Evolutionary conservation across 2,329 filamentous ascomycete genomes (phyloP).

Genomic region (Fusarium sacchari): DNA sequence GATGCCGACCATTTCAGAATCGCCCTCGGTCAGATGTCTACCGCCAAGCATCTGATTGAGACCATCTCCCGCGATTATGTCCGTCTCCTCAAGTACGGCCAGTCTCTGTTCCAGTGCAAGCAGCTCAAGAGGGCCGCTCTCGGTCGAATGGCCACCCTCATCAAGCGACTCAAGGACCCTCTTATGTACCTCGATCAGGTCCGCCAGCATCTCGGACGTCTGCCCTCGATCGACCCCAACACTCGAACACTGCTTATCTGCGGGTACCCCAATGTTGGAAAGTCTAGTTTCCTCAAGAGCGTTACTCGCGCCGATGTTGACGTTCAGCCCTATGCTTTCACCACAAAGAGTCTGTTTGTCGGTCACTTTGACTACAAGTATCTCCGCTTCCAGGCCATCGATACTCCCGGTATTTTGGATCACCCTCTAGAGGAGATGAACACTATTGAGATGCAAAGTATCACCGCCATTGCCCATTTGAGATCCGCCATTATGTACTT

Average conservation of each 20-base stretch:
- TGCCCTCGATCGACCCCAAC: slow-evolving; percentile 98
- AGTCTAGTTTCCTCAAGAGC: slow-evolving; percentile 93
- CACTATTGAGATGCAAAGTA: slow-evolving; percentile 98
- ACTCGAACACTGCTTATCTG: slow-evolving; percentile 96
- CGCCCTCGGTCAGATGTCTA: slow-evolving; percentile 93
- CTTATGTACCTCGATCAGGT: slow-evolving; percentile 92
- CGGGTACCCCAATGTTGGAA: slow-evolving; percentile 97
- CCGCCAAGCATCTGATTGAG: slow-evolving; percentile 95
- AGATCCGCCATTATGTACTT: slow-evolving; percentile 96
- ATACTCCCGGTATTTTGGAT: slow-evolving; percentile 98
- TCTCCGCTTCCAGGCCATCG: slow-evolving; percentile 76
- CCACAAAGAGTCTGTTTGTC: slow-evolving; percentile 96
- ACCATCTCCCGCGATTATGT: slow-evolving; percentile 97
- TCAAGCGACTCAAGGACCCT: slow-evolving; percentile 93
- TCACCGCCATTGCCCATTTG: slow-evolving; percentile 96
- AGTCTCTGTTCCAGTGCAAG: slow-evolving; percentile 98
- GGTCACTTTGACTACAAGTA: slow-evolving; percentile 96
- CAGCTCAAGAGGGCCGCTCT: slow-evolving; percentile 96
- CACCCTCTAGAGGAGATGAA: slow-evolving; percentile 99
- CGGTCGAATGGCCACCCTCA: slow-evolving; percentile 97
- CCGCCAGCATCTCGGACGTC: slow-evolving; percentile 94
- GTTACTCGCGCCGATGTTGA: slow-evolving; percentile 96
- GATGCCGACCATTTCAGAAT: slow-evolving; percentile 98
- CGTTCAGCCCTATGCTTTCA: slow-evolving; percentile 98
- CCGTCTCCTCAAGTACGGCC: slow-evolving; percentile 89